Evolutionary conservation across 179 eudicot genomes (phyloP), one percentile per base, ranked within the genome.

Genomic region (Beta lomatogona): DNA sequence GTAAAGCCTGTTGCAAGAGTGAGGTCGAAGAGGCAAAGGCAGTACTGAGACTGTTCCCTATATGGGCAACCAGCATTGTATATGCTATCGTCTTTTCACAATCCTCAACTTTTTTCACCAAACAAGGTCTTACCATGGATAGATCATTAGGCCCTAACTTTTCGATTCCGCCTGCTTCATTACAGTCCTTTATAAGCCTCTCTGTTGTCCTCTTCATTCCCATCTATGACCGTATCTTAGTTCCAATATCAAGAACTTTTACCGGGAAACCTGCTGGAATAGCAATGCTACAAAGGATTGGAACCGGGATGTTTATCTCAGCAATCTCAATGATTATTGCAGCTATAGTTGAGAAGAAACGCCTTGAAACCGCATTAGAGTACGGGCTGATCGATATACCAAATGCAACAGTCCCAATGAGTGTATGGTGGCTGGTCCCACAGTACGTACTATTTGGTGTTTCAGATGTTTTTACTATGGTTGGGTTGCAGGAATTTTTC

Each of bases 401-500:
- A 0, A 77, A 86, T 1, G 83, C 28, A 4, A 82, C 88, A 0
- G 83, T 92, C 21, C 95, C 93, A 2, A 92, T 92, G 97, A 87
- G 89, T 28, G 86, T 89, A 19, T 90, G 93, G 93, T 91, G 97
- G 97, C 52, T 92, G 77, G 85, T 79, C 57, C 97, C 97, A 5
- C 94, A 92, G 82, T 91, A 89, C 58, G 82, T 83, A 9, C 19
- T 92, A n/a, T 87, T 86, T 46, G 97, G 97, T 46, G 18, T 91
- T 45, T 85, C 94, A 0, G 93, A 92, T 66, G 97, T 88, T 5
- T 91, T 92, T 83, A 84, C 92, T 6, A 84, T 90, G 90, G 93
- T 90, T 44, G 97, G 97, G 18, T 65, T 92, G 80, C 97, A 91
- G 82, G 97, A 92, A 72, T 91, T 91, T 31, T 93, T 93, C 87